phyloP scores from a whole-genome alignment of 2,329 filamentous ascomycete species.

The Pseudocercospora fijiensis region DNA sequence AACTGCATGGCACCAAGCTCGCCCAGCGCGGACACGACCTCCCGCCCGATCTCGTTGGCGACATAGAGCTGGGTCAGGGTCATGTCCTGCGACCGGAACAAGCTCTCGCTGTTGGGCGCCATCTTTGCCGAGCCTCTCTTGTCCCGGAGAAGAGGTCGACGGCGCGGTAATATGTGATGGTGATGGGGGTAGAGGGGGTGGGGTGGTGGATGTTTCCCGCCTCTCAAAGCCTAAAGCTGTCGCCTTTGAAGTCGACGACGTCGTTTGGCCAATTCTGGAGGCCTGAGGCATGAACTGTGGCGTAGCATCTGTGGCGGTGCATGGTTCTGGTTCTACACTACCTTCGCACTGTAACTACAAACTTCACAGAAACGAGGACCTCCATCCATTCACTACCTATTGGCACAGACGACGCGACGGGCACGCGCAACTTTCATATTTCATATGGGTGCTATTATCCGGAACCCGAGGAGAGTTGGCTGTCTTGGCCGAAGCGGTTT shows the following conservation, averaged over 20 bases:
- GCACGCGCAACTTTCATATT: too few species aligned
- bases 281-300: too few species aligned
- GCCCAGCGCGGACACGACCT: slow-evolving; percentile 93
- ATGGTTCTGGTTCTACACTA: too few species aligned
- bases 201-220: slow-evolving; percentile 6
- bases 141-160: slow-evolving; percentile 16
- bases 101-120: slow-evolving; percentile 73
- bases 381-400: neutral
- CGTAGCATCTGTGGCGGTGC: neutral
- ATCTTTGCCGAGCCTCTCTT: slow-evolving; percentile 42
- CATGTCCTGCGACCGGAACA: slow-evolving; percentile 99
- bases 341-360: too few species aligned
- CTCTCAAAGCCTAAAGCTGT: neutral
- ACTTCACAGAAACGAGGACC: neutral
- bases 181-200: slow-evolving; percentile 3
- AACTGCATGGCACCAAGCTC: slow-evolving; percentile 97
- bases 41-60: slow-evolving; percentile 95
- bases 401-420: neutral
- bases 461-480: neutral
- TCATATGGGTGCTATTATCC: too few species aligned
- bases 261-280: neutral
- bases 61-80: slow-evolving; percentile 99
- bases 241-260: slow-evolving; percentile 3
- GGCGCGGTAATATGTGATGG: slow-evolving; percentile 1
- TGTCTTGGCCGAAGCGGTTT: neutral